Evolutionary conservation across 768 basidiomycete genomes (phyloP).

Genomic region (Daedaleopsis sinensis): DNA sequence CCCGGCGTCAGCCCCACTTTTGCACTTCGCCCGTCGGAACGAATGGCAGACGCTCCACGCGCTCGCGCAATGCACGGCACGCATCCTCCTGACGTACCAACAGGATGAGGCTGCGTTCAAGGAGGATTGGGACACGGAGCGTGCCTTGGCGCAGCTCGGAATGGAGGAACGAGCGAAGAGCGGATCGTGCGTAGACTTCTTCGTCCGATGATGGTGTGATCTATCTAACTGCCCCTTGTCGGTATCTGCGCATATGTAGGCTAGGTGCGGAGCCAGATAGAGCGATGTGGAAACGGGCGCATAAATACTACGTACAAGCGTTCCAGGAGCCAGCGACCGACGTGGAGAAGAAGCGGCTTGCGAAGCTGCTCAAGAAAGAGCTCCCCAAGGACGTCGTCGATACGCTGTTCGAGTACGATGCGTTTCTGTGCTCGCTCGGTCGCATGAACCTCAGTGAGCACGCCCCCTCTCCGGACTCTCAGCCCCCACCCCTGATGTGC

Average conservation of each 20-base stretch:
- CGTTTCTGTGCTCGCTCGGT: conserved; percentile 72
- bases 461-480: not conserved
- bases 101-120: conserved; percentile 45
- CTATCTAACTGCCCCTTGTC: not conserved
- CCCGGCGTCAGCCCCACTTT: conserved; percentile 61
- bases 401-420: conserved; percentile 75
- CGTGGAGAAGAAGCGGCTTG: conserved; percentile 59
- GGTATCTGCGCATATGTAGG: conserved; percentile 22
- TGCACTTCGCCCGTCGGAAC: conserved; percentile 59
- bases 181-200: conserved; percentile 39
- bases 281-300: conserved; percentile 67
- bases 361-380: conserved; percentile 53
- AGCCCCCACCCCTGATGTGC: too few relatives aligned
- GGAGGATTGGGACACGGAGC: conserved; percentile 58
- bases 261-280: conserved; percentile 57
- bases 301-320: conserved; percentile 57
- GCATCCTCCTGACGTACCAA: conserved; percentile 59
- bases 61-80: conserved; percentile 64
- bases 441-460: conserved; percentile 80
- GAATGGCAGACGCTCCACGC: conserved; percentile 82
- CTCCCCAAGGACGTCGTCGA: conserved; percentile 50
- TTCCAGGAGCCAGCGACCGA: conserved; percentile 61
- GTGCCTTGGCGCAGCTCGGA: conserved; percentile 70
- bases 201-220: not conserved
- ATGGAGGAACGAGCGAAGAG: conserved; percentile 67